Evolutionary conservation across 2,329 filamentous ascomycete genomes (phyloP), one percentile per base, ranked within the genome.

Genomic region (Trichoderma gracile): DNA sequence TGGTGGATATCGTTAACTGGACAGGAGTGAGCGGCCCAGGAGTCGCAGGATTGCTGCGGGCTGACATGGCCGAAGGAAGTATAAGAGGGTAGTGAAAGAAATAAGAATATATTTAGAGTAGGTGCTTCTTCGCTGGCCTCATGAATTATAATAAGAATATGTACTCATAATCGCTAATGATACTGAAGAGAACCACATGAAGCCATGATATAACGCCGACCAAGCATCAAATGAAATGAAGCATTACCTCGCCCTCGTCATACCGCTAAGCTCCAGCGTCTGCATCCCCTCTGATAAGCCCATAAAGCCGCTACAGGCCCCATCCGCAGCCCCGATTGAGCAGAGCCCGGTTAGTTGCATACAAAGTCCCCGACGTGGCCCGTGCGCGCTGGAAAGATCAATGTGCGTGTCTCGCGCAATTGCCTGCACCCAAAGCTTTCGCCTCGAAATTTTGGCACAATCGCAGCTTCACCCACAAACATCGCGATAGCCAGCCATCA

Each of bases 11-110:
- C 64, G 66, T 60, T 55, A 62, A 30, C 45, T 65, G 67, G 38
- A 69, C 67, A 45, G 68, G 63, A 52, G 71, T 68, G 60, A 70
- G 67, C 45, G 67, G 68, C 50, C 71, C 71, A 10, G 68, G 60
- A 45, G 67, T 53, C 27, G 68, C 68, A 30, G 67, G 65, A 25
- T 68, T 68, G 54, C 66, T 68, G 54, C 66, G 64, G 62, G 67
- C 70, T 47, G 70, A 61, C 70, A 70, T 71, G 47, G n/a, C 47
- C 67, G 64, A 54, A 50, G 25, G 40, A 19, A 40, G 30, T 23
- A 47, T 17, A 15, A 27, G 21, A n/a, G 25, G 12, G 19, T 33
- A 23, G 23, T 40, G 52, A 19, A 17, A 10, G 9, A 33, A 19
- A 42, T 15, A 52, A 42, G 3, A 30, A 30, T 59, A 14, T 42